Evolutionary conservation across 345 rosid genomes (phyloP), one percentile per base, ranked within the genome.

Genomic region (Corchorus capsularis): DNA sequence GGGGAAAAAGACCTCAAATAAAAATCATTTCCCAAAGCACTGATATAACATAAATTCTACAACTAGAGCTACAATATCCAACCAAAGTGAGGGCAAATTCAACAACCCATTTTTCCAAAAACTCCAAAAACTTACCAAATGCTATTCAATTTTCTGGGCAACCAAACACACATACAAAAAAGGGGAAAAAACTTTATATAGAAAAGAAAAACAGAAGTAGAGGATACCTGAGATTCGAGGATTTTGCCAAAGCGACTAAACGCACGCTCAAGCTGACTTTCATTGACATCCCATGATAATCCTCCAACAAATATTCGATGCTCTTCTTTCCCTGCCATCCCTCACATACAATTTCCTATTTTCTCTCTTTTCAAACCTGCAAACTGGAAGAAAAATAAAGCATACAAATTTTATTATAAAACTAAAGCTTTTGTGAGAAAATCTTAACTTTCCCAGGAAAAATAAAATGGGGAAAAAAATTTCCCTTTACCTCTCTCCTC

Each of bases 221-320:
- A 17, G n/a, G 37, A 59, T 39, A 94, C 99, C 99, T 96, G 97
- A 81, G 88, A 85, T 81, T 92, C 96, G 61, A 91, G 71, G 55
- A 96, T 86, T 78, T 92, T 93, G 7, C 99, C 99, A 79, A 89
- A 96, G 41, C 95, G 98, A 73, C 78, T 78, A 82, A 96, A 96
- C 59, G 91, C 87, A 61, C 82, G 81, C 85, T 96, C 90, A 77
- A 96, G 97, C 82, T 96, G 94, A 53, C 97, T 90, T 76, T 92
- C 97, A 22, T 89, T 83, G 73, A 90, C 84, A 76, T 92, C 96
- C 89, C 92, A 90, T 14, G 98, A 86, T 80, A 96, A 85, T 2
- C 99, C 99, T 55, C 98, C 99, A 0, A 96, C 97, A 72, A 96
- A 93, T 41, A 96, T 91, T 45, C 97, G 83, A 79, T 91, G 79